A percentile compares a stretch with the other conserved stretches of the same genome.
phyloP scores from a whole-genome alignment of 78 protist species.

The Tieghemostelium lacteum region DNA sequence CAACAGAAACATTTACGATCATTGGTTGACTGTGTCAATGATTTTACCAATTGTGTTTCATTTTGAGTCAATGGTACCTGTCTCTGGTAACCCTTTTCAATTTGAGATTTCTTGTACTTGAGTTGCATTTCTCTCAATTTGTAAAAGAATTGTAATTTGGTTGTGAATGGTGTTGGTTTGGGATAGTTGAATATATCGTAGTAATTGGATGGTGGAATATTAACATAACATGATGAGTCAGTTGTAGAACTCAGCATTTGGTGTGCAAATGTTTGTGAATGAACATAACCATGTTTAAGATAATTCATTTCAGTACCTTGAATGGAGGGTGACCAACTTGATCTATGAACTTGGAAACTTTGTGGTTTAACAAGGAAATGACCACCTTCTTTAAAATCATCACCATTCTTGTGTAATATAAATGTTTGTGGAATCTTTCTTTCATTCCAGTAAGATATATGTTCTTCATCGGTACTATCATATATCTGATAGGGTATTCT shows the following conservation, averaged over 20 bases:
- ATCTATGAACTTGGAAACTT: not conserved
- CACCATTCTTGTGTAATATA: not conserved
- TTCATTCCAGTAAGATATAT: not conserved
- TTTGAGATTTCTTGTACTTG: too few species aligned
- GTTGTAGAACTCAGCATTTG: not conserved
- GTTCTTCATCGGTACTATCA: not conserved
- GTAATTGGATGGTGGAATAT: too few species aligned
- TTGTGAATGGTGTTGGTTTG: not conserved
- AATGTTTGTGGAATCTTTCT: not conserved
- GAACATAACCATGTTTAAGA: not conserved
- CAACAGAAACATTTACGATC: too few species aligned
- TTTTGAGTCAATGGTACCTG: too few species aligned
- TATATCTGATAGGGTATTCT: not conserved
- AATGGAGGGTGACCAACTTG: not conserved
- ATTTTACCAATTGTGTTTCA: too few species aligned
- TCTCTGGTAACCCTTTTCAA: too few species aligned
- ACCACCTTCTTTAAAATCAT: not conserved
- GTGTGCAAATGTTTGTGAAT: not conserved
- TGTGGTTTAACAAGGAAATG: not conserved
- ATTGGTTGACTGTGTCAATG: too few species aligned
- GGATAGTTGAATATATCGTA: too few species aligned
- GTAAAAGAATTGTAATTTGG: not conserved
- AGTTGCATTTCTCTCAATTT: too few species aligned
- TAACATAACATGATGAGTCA: too few species aligned
- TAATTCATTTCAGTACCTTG: not conserved